These are phyloP conservation scores for Mollisiaceae sp. DNA, from an alignment of 2,329 filamentous ascomycete genomes.

Conservation along the genomic window DNA sequence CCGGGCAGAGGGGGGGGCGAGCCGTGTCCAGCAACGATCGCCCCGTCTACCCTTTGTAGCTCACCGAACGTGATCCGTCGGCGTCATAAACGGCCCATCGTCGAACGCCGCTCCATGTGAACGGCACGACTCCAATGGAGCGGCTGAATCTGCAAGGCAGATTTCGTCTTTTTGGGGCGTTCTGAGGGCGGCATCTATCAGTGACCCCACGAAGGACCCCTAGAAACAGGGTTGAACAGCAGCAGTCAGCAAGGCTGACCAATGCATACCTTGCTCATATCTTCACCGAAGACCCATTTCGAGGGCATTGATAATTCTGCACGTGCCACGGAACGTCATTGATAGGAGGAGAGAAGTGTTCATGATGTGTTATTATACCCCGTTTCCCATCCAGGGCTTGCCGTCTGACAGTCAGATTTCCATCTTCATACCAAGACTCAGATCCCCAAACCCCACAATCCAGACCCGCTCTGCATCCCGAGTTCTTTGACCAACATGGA, in stretches of 20 bases:
- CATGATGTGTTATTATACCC: neutral
- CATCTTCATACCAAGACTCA: neutral
- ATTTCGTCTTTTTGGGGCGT: neutral
- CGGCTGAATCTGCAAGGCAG: slow-evolving; percentile 14
- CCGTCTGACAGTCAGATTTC: neutral
- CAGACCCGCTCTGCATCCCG: neutral
- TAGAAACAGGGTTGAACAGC: slow-evolving; percentile 1
- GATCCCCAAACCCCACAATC: neutral
- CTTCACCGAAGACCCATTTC: slow-evolving; percentile 20
- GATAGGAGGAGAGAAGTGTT: neutral
- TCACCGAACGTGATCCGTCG: slow-evolving; percentile 5
- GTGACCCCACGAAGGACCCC: neutral
- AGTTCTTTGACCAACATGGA: neutral
- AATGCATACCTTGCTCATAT: slow-evolving; percentile 5
- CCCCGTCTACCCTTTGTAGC: neutral
- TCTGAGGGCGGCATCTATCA: neutral
- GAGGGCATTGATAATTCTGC: neutral
- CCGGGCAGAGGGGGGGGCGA: neutral
- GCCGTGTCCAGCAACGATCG: slow-evolving; percentile 1
- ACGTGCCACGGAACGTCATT: slow-evolving; percentile 8
- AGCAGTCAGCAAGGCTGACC: slow-evolving; percentile 17
- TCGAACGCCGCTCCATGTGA: neutral
- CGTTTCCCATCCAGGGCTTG: neutral
- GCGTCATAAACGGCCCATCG: slow-evolving; percentile 13
- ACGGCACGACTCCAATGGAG: neutral